These are phyloP conservation scores for Cruciata laevipes DNA, from an alignment of 257 asterid genomes.

Conservation along the genomic window DNA sequence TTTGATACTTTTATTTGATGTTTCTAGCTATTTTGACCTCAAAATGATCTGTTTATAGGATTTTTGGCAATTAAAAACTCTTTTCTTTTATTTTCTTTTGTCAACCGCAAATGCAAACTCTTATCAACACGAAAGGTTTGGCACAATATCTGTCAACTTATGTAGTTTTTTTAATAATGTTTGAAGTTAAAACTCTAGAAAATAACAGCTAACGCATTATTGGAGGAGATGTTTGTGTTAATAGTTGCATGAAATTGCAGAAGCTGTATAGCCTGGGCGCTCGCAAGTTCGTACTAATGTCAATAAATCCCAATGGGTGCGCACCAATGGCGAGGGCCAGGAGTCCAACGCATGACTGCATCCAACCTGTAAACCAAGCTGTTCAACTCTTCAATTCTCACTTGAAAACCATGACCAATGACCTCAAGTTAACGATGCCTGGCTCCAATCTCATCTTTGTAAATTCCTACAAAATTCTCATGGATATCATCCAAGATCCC, in stretches of 20 bases:
- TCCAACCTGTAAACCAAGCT: constrained; percentile 35
- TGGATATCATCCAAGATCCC: constrained; percentile 45
- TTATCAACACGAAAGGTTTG: too few relatives aligned
- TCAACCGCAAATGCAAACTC: too few relatives aligned
- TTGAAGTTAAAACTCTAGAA: too few relatives aligned
- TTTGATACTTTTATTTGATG: too few relatives aligned
- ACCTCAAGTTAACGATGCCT: constrained; percentile 44
- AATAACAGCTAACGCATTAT: too few relatives aligned
- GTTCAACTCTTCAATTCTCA: constrained; percentile 39
- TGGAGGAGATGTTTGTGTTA: too few relatives aligned
- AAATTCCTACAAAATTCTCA: constrained; percentile 46
- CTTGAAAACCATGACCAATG: constrained; percentile 36
- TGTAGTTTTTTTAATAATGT: too few relatives aligned
- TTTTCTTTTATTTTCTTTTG: too few relatives aligned
- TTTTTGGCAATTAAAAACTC: too few relatives aligned
- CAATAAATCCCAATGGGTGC: constrained; percentile 70
- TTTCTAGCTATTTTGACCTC: too few relatives aligned
- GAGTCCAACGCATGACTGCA: constrained; percentile 29
- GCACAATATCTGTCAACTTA: too few relatives aligned
- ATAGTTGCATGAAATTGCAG: constrained; percentile 25
- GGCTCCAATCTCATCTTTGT: constrained; percentile 49
- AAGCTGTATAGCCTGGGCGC: constrained; percentile 57
- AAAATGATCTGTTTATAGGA: too few relatives aligned
- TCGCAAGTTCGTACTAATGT: constrained; percentile 59
- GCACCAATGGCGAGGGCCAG: constrained; percentile 40